Conservation (phyloP, 2,329 filamentous ascomycete genomes). For the Apiospora arundinis region DNA sequence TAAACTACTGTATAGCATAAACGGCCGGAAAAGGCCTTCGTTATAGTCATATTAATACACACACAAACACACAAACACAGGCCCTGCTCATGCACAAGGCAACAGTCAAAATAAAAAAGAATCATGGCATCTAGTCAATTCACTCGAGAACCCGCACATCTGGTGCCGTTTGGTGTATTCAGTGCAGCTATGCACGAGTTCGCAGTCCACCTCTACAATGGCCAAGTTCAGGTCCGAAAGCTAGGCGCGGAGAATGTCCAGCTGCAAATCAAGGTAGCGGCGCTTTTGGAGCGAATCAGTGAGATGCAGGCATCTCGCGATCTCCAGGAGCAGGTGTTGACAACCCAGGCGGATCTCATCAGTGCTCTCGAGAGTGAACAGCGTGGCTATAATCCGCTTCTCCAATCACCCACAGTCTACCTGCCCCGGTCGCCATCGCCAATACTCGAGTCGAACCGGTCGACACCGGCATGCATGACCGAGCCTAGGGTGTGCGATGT, state of each 20-base stretch:
- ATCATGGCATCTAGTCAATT: background rate
- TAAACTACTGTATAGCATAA: slow-evolving; percentile 10
- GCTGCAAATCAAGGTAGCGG: too few relatives aligned
- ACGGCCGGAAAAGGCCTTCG: background rate
- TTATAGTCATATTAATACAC: slow-evolving; percentile 5
- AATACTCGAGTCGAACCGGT: background rate
- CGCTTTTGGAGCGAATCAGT: too few relatives aligned
- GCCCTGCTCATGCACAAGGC: too few relatives aligned
- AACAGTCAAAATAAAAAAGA: slow-evolving; percentile 1
- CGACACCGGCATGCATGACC: too few relatives aligned
- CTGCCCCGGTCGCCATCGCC: background rate
- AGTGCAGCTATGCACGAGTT: too few relatives aligned
- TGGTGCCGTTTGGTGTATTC: slow-evolving; percentile 1
- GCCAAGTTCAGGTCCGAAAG: too few relatives aligned
- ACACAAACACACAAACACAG: slow-evolving; percentile 1
- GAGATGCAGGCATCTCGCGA: slow-evolving; percentile 6
- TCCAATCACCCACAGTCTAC: too few relatives aligned
- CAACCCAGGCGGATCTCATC: slow-evolving; percentile 13
- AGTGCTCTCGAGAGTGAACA: too few relatives aligned
- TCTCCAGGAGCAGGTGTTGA: slow-evolving; percentile 14
- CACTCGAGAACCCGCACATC: background rate
- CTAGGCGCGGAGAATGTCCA: too few relatives aligned
- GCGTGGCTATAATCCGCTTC: too few relatives aligned
- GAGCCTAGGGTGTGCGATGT: too few relatives aligned
- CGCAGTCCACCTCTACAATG: too few relatives aligned